Evolutionary conservation across 208 protist species (phyloP).

Genomic region (Angomonas ambiguus): DNA sequence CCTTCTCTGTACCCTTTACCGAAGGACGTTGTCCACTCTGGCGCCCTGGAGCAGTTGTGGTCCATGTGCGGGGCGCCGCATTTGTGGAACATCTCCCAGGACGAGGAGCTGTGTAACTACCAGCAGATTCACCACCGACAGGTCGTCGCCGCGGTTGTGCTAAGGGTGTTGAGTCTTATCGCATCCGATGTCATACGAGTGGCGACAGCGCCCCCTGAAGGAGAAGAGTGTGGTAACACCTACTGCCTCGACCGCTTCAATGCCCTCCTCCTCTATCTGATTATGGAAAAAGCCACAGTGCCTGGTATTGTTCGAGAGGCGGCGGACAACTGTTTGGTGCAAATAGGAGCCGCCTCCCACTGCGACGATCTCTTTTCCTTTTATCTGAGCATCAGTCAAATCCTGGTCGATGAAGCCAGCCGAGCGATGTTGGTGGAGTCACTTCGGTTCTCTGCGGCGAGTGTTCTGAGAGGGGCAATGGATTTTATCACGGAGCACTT

Average conservation of each 20-base stretch:
- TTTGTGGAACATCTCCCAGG: conserved; percentile 75
- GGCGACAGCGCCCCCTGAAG: not conserved
- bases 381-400: conserved; percentile 35
- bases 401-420: conserved; percentile 74
- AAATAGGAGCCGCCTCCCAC: conserved; percentile 33
- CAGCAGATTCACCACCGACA: conserved; percentile 79
- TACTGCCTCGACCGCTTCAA: conserved; percentile 40
- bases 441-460: conserved; percentile 53
- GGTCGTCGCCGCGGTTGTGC: conserved; percentile 61
- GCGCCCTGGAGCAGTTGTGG: conserved; percentile 81
- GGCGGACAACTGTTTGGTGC: conserved; percentile 46
- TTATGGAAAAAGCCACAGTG: conserved; percentile 80
- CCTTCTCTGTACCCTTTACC: conserved; percentile 20
- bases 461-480: conserved; percentile 64
- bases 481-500: conserved; percentile 15
- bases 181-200: conserved; percentile 23
- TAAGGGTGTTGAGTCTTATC: conserved; percentile 58
- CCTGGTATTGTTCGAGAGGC: conserved; percentile 47
- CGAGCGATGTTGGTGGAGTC: conserved; percentile 58
- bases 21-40: conserved; percentile 44
- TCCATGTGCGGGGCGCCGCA: conserved; percentile 65
- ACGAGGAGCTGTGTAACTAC: conserved; percentile 68
- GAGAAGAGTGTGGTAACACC: not conserved
- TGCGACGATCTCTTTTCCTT: conserved; percentile 38
- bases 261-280: conserved; percentile 71